These are phyloP conservation scores for Plectosphaerella sp. DNA, from an alignment of 2,329 filamentous ascomycete species.

Conservation along the genomic window DNA sequence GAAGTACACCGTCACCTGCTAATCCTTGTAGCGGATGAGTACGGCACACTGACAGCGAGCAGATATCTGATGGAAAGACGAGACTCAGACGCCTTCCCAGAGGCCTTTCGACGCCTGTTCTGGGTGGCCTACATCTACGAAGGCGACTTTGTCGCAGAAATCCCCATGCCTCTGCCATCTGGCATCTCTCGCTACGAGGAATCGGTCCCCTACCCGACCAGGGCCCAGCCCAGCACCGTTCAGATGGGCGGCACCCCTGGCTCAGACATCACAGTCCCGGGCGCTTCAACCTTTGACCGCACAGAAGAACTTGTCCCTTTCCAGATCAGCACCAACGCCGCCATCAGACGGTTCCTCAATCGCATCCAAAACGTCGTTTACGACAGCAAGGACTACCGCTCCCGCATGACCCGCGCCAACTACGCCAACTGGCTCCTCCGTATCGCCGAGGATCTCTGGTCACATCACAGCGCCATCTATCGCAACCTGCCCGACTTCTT, in stretches of 20 bases:
- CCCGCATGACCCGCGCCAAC: conserved; percentile 13
- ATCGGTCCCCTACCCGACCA: conserved; percentile 16
- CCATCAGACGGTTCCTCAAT: conserved; percentile 22
- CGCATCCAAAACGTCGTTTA: conserved; percentile 23
- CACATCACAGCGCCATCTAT: conserved; percentile 20
- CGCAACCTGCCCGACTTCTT: conserved; percentile 20
- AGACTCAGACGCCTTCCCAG: neutral
- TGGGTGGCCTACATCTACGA: conserved; percentile 24
- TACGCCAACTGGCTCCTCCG: conserved; percentile 20
- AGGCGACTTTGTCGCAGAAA: conserved; percentile 23
- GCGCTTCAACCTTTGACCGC: neutral
- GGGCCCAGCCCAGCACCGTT: neutral
- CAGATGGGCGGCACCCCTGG: neutral
- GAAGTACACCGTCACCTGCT: neutral
- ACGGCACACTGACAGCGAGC: neutral
- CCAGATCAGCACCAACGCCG: conserved; percentile 23
- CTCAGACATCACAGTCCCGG: neutral
- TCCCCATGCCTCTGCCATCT: conserved; percentile 19
- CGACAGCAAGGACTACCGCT: conserved; percentile 18
- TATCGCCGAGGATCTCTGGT: conserved; percentile 18
- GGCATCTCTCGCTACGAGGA: conserved; percentile 23
- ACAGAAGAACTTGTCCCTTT: conserved; percentile 21
- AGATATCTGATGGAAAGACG: neutral
- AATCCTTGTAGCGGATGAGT: neutral
- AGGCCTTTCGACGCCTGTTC: conserved; percentile 19